phyloP scores from a whole-genome alignment of 257 asterid species.

The Euphrasia confusa region DNA sequence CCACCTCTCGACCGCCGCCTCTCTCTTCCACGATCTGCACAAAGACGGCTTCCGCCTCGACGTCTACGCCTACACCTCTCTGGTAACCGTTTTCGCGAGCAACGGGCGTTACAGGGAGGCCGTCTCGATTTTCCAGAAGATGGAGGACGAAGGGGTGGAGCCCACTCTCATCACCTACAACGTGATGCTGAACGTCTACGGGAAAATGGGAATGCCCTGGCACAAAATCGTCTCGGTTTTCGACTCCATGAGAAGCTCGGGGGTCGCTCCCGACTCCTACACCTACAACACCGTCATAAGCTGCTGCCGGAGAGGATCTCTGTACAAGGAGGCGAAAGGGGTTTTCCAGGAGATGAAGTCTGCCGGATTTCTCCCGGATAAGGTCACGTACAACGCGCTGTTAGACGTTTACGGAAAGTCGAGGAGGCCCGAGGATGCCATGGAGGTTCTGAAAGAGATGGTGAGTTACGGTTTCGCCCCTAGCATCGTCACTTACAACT shows the following conservation, averaged over 20 bases:
- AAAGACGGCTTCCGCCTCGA: slow-evolving; percentile 64
- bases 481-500: slow-evolving; percentile 70
- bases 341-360: slow-evolving; percentile 78
- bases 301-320: slow-evolving; percentile 76
- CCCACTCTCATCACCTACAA: slow-evolving; percentile 88
- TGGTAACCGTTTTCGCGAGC: slow-evolving; percentile 54
- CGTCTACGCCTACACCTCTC: slow-evolving; percentile 76
- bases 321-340: slow-evolving; percentile 72
- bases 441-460: slow-evolving; percentile 85
- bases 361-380: slow-evolving; percentile 70
- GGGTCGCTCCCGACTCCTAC: slow-evolving; percentile 69
- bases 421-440: slow-evolving; percentile 75
- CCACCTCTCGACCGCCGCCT: slow-evolving; percentile 52
- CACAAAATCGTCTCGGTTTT: slow-evolving; percentile 48
- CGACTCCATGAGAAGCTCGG: slow-evolving; percentile 64
- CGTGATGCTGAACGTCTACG: slow-evolving; percentile 77
- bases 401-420: slow-evolving; percentile 93
- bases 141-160: slow-evolving; percentile 84
- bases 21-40: slow-evolving; percentile 55
- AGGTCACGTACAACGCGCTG: slow-evolving; percentile 79
- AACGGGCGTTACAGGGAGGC: slow-evolving; percentile 80
- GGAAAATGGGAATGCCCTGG: slow-evolving; percentile 99
- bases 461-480: slow-evolving; percentile 60
- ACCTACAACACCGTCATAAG: slow-evolving; percentile 85
- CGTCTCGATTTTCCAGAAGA: slow-evolving; percentile 61